A percentile compares a stretch with the other conserved stretches of the same genome.
Conservation (phyloP, 192 early-diverging fungal genomes). For the Phycomyces blakesleeanus region DNA sequence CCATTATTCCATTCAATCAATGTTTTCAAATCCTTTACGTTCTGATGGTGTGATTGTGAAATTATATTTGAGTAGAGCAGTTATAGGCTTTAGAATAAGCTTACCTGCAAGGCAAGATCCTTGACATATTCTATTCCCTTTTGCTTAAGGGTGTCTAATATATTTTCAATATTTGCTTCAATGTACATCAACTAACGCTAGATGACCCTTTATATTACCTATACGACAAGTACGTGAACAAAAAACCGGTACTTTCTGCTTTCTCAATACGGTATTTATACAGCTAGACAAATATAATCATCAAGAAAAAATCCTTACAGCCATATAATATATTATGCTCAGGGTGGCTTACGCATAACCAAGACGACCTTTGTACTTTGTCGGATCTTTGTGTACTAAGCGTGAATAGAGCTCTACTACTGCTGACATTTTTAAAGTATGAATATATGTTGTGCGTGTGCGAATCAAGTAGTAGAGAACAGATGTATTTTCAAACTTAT, state of each 20-base stretch:
- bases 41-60: slow-evolving; percentile 1
- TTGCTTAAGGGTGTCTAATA: slow-evolving; percentile 31
- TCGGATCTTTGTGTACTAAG: slow-evolving; percentile 11
- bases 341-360: slow-evolving; percentile 36
- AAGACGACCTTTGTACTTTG: slow-evolving; percentile 30
- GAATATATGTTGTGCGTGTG: too few species aligned
- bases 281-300: slow-evolving; percentile 19
- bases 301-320: background rate
- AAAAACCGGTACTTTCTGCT: slow-evolving; percentile 45
- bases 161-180: background rate
- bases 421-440: too few species aligned
- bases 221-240: slow-evolving; percentile 44
- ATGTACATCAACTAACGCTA: background rate
- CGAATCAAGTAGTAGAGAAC: too few species aligned
- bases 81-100: background rate
- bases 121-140: slow-evolving; percentile 39
- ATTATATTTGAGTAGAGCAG: too few species aligned
- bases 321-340: background rate
- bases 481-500: too few species aligned
- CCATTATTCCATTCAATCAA: slow-evolving; percentile 46
- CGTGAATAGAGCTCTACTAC: background rate
- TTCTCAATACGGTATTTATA: slow-evolving; percentile 44
- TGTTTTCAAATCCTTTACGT: slow-evolving; percentile 32
- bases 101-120: slow-evolving; percentile 31
- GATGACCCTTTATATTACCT: slow-evolving; percentile 1